Evolutionary conservation across 2,329 filamentous ascomycete genomes (phyloP).

Genomic region (Aaosphaeria arxii): DNA sequence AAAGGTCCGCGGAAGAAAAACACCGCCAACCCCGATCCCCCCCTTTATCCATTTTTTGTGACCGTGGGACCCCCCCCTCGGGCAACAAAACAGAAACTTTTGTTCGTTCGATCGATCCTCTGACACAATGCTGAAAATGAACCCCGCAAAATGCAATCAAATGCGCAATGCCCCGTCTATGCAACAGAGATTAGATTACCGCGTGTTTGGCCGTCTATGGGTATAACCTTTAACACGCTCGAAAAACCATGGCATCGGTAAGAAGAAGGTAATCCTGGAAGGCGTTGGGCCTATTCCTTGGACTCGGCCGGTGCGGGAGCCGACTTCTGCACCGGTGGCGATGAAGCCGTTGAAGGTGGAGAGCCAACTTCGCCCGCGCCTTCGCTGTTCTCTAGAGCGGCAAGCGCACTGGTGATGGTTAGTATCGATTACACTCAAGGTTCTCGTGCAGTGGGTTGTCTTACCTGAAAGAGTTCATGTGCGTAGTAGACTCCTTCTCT

Average conservation of each 20-base stretch:
- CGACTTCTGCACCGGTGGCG: slow-evolving; percentile 61
- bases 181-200: slow-evolving; percentile 41
- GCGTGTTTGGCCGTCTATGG: slow-evolving; percentile 33
- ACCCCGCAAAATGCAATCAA: slow-evolving; percentile 37
- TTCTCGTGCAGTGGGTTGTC: slow-evolving; percentile 23
- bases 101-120: slow-evolving; percentile 2
- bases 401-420: slow-evolving; percentile 47
- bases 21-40: too few relatives aligned
- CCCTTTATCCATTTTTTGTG: too few relatives aligned
- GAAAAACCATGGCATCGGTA: slow-evolving; percentile 19
- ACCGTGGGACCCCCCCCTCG: slow-evolving; percentile 3
- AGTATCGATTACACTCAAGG: slow-evolving; percentile 5
- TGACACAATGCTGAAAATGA: slow-evolving; percentile 18
- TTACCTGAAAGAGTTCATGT: slow-evolving; percentile 91
- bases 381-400: slow-evolving; percentile 52
- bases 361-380: slow-evolving; percentile 58
- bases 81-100: slow-evolving; percentile 19
- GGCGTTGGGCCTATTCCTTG: slow-evolving; percentile 23
- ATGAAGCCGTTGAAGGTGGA: slow-evolving; percentile 66
- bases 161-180: slow-evolving; percentile 40
- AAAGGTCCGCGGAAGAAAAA: too few relatives aligned
- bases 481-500: slow-evolving; percentile 63
- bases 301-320: slow-evolving; percentile 16
- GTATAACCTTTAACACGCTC: slow-evolving; percentile 32
- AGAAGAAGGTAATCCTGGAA: slow-evolving; percentile 36